Conservation (phyloP, 768 basidiomycete species). For the Hericium rajendrae region DNA sequence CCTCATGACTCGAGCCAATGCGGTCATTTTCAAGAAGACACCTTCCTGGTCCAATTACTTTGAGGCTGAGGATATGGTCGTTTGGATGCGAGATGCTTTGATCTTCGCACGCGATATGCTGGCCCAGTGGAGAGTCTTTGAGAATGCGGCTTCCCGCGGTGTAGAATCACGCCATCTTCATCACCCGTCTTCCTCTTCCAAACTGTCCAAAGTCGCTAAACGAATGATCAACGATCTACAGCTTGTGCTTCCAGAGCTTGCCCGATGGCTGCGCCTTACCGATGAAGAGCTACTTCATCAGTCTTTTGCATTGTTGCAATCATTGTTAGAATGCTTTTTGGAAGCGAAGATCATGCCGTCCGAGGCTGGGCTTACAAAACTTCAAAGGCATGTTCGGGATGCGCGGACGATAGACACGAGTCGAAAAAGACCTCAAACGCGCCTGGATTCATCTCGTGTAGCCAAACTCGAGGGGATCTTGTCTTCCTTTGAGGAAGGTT, state of each 20-base stretch:
- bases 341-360: constrained; percentile 48
- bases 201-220: constrained; percentile 51
- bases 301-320: constrained; percentile 74
- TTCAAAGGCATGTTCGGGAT: constrained; percentile 55
- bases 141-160: constrained; percentile 44
- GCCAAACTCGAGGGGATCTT: constrained; percentile 59
- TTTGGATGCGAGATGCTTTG: constrained; percentile 98
- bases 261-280: constrained; percentile 85
- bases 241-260: constrained; percentile 67
- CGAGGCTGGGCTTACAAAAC: constrained; percentile 47
- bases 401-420: constrained; percentile 41
- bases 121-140: constrained; percentile 71
- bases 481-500: constrained; percentile 40
- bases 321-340: constrained; percentile 69
- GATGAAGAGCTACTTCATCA: constrained; percentile 89
- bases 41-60: constrained; percentile 76
- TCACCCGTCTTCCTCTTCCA: constrained; percentile 20
- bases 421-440: constrained; percentile 30
- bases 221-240: constrained; percentile 75
- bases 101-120: constrained; percentile 87
- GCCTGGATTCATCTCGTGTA: constrained; percentile 49
- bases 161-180: no score
- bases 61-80: constrained; percentile 76
- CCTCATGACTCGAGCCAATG: constrained; percentile 68
- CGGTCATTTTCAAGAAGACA: constrained; percentile 79